phyloP scores from a whole-genome alignment of 2,329 filamentous ascomycete genomes.

The Stemphylium beticola region DNA sequence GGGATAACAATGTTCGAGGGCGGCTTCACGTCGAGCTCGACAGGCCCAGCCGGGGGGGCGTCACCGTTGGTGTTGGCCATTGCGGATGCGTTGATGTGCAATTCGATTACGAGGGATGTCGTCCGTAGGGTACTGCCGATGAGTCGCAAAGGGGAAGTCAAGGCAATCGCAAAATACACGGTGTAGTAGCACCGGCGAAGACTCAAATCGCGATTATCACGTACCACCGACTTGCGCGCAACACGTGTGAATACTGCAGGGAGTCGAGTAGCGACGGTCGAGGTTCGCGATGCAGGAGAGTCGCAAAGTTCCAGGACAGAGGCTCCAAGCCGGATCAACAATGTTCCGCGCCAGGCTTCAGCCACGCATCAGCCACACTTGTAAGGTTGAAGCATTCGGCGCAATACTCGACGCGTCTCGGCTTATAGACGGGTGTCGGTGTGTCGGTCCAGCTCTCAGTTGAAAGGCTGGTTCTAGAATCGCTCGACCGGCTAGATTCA shows the following conservation, averaged over 20 bases:
- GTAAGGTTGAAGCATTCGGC: slow-evolving; percentile 17
- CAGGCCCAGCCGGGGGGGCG: slow-evolving; percentile 12
- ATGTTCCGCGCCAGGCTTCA: slow-evolving; percentile 8
- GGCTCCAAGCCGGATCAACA: slow-evolving; percentile 7
- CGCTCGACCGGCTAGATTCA: neutral
- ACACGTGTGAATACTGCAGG: slow-evolving; percentile 5
- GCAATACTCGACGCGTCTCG: slow-evolving; percentile 9
- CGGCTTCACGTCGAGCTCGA: slow-evolving; percentile 61
- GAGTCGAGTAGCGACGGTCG: slow-evolving; percentile 3
- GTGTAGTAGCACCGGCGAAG: neutral
- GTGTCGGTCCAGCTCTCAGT: neutral
- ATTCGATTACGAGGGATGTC: slow-evolving; percentile 14
- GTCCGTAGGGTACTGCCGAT: slow-evolving; percentile 11
- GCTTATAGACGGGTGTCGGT: slow-evolving; percentile 2
- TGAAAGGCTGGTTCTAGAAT: neutral
- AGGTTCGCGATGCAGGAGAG: slow-evolving; percentile 8
- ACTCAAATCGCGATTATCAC: slow-evolving; percentile 2
- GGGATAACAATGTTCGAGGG: slow-evolving; percentile 86
- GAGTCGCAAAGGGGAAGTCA: slow-evolving; percentile 4
- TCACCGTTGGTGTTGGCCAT: slow-evolving; percentile 43
- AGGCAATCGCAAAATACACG: neutral
- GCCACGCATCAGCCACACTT: slow-evolving; percentile 5
- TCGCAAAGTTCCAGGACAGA: slow-evolving; percentile 16
- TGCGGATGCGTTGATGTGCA: slow-evolving; percentile 11
- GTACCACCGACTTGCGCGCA: slow-evolving; percentile 8